These are phyloP conservation scores for Lepidium aucheri DNA, from an alignment of 345 rosid genomes.

Conservation along the genomic window DNA sequence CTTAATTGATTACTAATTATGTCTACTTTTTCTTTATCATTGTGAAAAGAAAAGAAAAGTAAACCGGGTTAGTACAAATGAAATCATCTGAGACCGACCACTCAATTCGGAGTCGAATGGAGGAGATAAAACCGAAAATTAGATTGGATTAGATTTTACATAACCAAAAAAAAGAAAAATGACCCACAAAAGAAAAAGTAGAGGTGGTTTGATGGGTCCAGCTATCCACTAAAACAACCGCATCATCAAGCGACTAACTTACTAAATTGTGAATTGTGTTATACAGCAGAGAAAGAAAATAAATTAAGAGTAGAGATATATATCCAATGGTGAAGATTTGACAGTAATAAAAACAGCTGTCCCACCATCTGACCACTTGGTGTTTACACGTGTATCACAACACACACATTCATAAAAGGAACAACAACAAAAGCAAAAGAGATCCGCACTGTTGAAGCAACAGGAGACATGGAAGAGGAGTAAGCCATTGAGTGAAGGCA, in stretches of 20 bases:
- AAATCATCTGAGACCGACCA: no score
- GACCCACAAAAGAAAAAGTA: not conserved
- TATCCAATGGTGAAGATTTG: conserved; percentile 17
- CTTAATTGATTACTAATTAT: not conserved
- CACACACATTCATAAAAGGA: no score
- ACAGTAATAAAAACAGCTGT: not conserved
- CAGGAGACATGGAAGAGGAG: no score
- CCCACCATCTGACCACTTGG: conserved; percentile 6
- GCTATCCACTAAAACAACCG: conserved; percentile 18
- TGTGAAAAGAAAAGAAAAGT: no score
- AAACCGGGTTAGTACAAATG: not conserved
- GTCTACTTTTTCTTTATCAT: no score
- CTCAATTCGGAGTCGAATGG: no score
- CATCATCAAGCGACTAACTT: conserved; percentile 24
- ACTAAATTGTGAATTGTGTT: not conserved
- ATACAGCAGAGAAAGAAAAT: no score
- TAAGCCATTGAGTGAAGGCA: no score
- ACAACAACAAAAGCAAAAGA: no score
- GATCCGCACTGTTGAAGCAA: no score
- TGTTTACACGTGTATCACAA: conserved; percentile 15
- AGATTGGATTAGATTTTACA: not conserved
- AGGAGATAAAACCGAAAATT: not conserved
- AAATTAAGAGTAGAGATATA: not conserved
- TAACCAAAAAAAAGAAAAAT: not conserved
- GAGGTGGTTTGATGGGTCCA: conserved; percentile 10